Evolutionary conservation across 805 yeast species (phyloP).

Genomic region (Hemisphaericaspora nanyangensis): DNA sequence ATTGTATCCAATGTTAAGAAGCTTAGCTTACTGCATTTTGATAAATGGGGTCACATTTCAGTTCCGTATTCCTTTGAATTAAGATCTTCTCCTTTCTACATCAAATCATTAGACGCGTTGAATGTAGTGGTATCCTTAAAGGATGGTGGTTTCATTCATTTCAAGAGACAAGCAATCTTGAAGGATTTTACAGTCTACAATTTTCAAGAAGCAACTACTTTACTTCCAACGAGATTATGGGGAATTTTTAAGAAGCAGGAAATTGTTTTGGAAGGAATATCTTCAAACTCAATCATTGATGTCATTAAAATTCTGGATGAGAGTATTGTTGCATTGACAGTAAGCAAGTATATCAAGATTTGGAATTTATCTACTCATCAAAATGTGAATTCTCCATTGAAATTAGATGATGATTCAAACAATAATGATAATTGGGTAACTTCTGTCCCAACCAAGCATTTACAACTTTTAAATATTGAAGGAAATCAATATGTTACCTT

Average conservation of each 20-base stretch:
- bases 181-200: constrained; percentile 39
- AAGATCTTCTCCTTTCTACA: constrained; percentile 27
- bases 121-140: constrained; percentile 56
- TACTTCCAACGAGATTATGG: constrained; percentile 24
- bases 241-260: constrained; percentile 10
- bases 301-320: constrained; percentile 20
- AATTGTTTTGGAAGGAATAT: constrained; percentile 32
- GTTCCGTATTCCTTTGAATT: constrained; percentile 59
- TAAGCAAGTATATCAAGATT: constrained; percentile 50
- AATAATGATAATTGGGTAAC: constrained; percentile 21
- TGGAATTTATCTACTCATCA: constrained; percentile 52
- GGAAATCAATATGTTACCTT: constrained; percentile 8
- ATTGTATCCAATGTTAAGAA: constrained; percentile 14
- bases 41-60: constrained; percentile 64
- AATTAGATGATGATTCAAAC: constrained; percentile 7
- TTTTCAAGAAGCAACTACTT: constrained; percentile 48
- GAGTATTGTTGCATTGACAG: constrained; percentile 49
- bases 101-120: constrained; percentile 34
- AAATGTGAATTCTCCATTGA: constrained; percentile 14
- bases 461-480: constrained; percentile 14
- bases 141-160: constrained; percentile 75
- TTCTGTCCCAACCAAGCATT: constrained; percentile 27
- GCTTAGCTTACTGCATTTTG: constrained; percentile 26
- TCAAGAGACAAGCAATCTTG: constrained; percentile 34
- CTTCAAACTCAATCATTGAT: constrained; percentile 42